These are phyloP conservation scores for Candolleomyces efflorescens DNA, from an alignment of 768 basidiomycete species.

Conservation along the genomic window DNA sequence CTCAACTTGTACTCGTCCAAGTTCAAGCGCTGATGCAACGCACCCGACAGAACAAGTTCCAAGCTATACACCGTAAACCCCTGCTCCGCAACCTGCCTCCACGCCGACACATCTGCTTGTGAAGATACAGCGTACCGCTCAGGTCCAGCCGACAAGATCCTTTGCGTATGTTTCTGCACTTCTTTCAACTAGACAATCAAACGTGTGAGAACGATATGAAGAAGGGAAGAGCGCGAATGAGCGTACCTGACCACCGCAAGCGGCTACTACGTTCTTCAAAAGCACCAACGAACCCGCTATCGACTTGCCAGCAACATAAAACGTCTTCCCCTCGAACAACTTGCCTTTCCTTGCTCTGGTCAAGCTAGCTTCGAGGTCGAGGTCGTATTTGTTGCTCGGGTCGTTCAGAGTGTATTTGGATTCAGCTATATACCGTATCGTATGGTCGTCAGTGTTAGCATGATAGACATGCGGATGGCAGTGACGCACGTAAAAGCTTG, in stretches of 20 bases:
- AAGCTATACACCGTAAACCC: neutral
- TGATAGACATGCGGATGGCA: neutral
- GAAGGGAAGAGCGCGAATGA: neutral
- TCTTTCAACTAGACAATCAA: too few species aligned
- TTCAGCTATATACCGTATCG: conserved; percentile 45
- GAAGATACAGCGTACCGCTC: conserved; percentile 65
- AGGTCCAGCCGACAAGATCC: conserved; percentile 47
- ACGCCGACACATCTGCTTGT: conserved; percentile 56
- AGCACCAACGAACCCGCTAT: conserved; percentile 47
- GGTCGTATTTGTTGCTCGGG: conserved; percentile 49
- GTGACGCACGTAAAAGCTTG: conserved; percentile 57
- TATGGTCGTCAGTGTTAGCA: too few species aligned
- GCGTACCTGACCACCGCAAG: conserved; percentile 68
- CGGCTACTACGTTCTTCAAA: conserved; percentile 63
- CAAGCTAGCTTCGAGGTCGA: conserved; percentile 61
- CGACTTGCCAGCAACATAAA: conserved; percentile 74
- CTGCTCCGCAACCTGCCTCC: conserved; percentile 28
- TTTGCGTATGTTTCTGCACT: conserved; percentile 48
- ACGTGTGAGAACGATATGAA: too few species aligned
- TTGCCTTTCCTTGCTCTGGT: conserved; percentile 54
- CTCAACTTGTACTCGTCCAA: neutral
- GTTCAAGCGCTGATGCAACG: neutral
- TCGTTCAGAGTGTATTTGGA: conserved; percentile 58
- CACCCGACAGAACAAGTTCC: neutral
- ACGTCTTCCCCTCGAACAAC: conserved; percentile 59